phyloP scores from a whole-genome alignment of 305 asterid genomes.

The Rubia occidens region DNA sequence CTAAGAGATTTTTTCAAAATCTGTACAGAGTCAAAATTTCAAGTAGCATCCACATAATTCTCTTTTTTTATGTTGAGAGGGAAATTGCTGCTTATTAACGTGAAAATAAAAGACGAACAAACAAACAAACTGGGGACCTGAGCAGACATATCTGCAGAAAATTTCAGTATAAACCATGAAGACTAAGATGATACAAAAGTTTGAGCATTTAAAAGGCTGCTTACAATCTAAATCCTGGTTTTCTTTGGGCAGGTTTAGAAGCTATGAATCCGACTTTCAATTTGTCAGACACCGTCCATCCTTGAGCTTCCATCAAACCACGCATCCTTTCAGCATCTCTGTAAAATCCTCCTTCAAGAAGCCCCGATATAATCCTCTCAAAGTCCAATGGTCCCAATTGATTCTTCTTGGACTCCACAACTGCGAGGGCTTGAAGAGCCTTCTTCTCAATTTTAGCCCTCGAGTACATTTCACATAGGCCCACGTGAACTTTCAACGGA shows the following conservation, averaged over 20 bases:
- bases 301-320: constrained; percentile 48
- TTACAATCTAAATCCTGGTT: background rate
- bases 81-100: background rate
- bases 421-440: constrained; percentile 74
- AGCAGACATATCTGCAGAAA: background rate
- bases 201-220: background rate
- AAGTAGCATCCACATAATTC: background rate
- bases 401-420: constrained; percentile 62
- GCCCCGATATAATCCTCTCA: constrained; percentile 50
- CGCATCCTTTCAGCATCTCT: constrained; percentile 54
- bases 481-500: constrained; percentile 52
- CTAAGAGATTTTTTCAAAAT: background rate
- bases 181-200: background rate
- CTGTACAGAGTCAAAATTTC: background rate
- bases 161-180: background rate
- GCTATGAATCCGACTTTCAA: constrained; percentile 3
- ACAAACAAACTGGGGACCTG: background rate
- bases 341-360: constrained; percentile 42
- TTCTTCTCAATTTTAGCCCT: constrained; percentile 55
- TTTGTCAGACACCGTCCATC: constrained; percentile 25
- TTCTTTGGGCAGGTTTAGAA: constrained; percentile 8
- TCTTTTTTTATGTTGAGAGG: background rate
- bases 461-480: constrained; percentile 69
- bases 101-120: background rate
- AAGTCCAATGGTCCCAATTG: constrained; percentile 43